phyloP scores from a whole-genome alignment of 768 basidiomycete genomes.

The Lactarius indigo region DNA sequence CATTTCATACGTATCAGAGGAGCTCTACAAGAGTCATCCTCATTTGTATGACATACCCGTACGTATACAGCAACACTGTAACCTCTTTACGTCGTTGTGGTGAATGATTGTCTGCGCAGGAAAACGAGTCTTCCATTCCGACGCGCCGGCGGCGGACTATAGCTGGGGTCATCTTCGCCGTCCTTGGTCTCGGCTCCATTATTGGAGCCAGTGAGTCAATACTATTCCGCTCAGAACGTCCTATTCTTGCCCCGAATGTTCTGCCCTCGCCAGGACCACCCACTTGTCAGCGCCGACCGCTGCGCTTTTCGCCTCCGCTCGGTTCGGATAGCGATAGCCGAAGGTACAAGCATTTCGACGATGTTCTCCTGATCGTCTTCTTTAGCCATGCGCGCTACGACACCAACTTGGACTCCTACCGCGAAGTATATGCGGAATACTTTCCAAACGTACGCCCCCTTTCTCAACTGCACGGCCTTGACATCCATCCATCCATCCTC shows the following conservation, averaged over 20 bases:
- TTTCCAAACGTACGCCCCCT: constrained; percentile 45
- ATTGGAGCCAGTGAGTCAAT: constrained; percentile 6
- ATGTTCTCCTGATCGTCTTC: constrained; percentile 46
- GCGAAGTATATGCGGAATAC: constrained; percentile 44
- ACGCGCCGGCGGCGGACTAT: constrained; percentile 14
- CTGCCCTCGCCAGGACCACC: constrained; percentile 1
- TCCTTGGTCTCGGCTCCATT: constrained; percentile 18
- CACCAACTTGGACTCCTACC: constrained; percentile 44
- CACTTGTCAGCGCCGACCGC: constrained; percentile 29
- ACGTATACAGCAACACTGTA: background rate
- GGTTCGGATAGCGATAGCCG: constrained; percentile 22
- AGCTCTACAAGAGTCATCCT: constrained; percentile 25
- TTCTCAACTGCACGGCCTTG: background rate
- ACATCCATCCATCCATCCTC: background rate
- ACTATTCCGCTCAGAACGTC: background rate
- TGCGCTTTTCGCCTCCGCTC: constrained; percentile 22
- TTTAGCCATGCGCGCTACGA: constrained; percentile 49
- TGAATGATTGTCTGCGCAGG: constrained; percentile 11
- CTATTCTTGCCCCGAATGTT: constrained; percentile 9
- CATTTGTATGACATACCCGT: constrained; percentile 7
- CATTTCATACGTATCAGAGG: constrained; percentile 23
- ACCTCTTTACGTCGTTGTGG: background rate
- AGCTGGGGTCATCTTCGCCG: constrained; percentile 4
- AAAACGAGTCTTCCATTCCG: constrained; percentile 11
- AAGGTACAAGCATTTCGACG: constrained; percentile 38